Evolutionary conservation across 2,329 filamentous ascomycete species (phyloP).

Genomic region (Penicillium rolfsii): DNA sequence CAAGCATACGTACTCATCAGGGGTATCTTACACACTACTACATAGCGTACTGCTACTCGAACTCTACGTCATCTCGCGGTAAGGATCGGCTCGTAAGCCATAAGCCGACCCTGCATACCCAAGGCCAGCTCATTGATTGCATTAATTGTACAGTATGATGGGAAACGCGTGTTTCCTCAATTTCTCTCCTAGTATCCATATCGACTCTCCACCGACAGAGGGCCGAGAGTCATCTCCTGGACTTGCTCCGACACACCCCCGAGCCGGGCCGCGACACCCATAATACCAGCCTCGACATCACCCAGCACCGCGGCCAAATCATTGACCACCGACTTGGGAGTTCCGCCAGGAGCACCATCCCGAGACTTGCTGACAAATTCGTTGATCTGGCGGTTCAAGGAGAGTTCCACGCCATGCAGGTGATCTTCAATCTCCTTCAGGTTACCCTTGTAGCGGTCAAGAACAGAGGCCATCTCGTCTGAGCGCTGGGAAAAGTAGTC

Average conservation of each 20-base stretch:
- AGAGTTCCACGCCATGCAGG: slow-evolving; percentile 65
- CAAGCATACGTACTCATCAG: background rate
- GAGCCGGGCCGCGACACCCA: slow-evolving; percentile 65
- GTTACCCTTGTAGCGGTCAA: slow-evolving; percentile 61
- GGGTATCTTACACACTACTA: background rate
- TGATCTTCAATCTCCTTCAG: slow-evolving; percentile 68
- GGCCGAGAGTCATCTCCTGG: slow-evolving; percentile 58
- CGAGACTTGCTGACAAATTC: slow-evolving; percentile 52
- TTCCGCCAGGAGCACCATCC: slow-evolving; percentile 47
- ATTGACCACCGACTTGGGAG: slow-evolving; percentile 48
- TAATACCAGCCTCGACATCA: slow-evolving; percentile 67
- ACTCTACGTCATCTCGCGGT: background rate
- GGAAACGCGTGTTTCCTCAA: background rate
- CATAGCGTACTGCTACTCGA: background rate
- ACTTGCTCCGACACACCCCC: slow-evolving; percentile 64
- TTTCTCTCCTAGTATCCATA: slow-evolving; percentile 17
- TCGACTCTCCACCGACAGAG: slow-evolving; percentile 35
- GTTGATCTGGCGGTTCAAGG: slow-evolving; percentile 63
- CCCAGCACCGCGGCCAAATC: slow-evolving; percentile 62
- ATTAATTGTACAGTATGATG: slow-evolving; percentile 30
- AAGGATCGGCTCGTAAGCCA: background rate
- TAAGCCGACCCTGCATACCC: slow-evolving; percentile 3
- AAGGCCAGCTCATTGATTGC: slow-evolving; percentile 22
- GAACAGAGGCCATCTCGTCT: slow-evolving; percentile 63
- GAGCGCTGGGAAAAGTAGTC: slow-evolving; percentile 66